Conservation (phyloP, 306 rosid species). For the Sicyos edulis region DNA sequence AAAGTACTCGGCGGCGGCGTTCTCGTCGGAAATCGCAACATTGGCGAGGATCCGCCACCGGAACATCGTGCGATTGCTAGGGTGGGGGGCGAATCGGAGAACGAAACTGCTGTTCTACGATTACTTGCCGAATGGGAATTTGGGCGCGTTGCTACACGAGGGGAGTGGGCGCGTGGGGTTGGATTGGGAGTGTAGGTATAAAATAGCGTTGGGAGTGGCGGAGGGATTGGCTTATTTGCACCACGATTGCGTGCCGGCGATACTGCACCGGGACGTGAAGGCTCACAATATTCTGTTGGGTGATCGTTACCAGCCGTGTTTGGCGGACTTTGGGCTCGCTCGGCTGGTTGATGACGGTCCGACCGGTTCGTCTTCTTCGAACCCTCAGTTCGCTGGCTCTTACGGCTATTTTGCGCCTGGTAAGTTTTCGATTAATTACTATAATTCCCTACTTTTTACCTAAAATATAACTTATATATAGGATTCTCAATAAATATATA, state of each 20-base stretch:
- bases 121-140: conserved; percentile 57
- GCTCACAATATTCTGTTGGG: conserved; percentile 63
- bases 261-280: conserved; percentile 93
- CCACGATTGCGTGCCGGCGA: too few relatives aligned
- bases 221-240: conserved; percentile 79
- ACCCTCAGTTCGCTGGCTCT: conserved; percentile 83
- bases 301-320: conserved; percentile 63
- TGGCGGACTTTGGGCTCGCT: conserved; percentile 94
- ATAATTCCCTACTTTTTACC: not conserved
- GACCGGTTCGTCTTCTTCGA: conserved; percentile 44
- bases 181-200: conserved; percentile 84
- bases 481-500: too few relatives aligned
- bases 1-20: conserved; percentile 61
- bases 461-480: too few relatives aligned
- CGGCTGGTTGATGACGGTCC: conserved; percentile 59
- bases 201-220: conserved; percentile 78
- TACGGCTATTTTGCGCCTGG: conserved; percentile 98
- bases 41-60: conserved; percentile 81
- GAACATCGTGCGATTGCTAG: conserved; percentile 71
- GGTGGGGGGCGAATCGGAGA: conserved; percentile 78
- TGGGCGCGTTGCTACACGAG: conserved; percentile 54
- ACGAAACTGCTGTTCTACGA: conserved; percentile 68
- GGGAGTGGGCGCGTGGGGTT: conserved; percentile 49
- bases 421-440: conserved; percentile 4
- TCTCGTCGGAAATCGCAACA: conserved; percentile 80